phyloP scores from a whole-genome alignment of 257 asterid genomes.

The Plantago major region DNA sequence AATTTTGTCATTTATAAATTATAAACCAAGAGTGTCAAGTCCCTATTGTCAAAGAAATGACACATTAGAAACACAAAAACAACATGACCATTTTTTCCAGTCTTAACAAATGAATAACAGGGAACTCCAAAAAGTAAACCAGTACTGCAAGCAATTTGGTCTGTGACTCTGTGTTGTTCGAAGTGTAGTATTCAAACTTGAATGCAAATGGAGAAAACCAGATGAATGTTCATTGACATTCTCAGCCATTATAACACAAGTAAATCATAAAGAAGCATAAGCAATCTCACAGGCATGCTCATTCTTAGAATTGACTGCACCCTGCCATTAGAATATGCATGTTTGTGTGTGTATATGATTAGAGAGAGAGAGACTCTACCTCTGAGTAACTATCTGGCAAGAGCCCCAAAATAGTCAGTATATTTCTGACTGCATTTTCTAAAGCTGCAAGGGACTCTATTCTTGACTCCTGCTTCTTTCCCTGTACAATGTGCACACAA shows the following conservation, averaged over 20 bases:
- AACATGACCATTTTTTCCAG: too few relatives aligned
- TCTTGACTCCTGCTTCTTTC: conserved; percentile 78
- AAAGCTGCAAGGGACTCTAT: conserved; percentile 73
- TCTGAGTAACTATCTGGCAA: conserved; percentile 62
- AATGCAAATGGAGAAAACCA: too few relatives aligned
- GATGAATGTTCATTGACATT: too few relatives aligned
- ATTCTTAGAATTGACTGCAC: background rate
- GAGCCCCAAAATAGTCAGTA: conserved; percentile 67
- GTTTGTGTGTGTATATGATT: background rate
- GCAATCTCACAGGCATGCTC: background rate
- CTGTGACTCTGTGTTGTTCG: too few relatives aligned
- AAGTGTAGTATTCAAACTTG: too few relatives aligned
- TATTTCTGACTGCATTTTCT: conserved; percentile 46
- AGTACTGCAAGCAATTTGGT: background rate
- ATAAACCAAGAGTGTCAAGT: too few relatives aligned
- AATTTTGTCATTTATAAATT: too few relatives aligned
- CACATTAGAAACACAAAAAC: too few relatives aligned
- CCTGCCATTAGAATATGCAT: background rate
- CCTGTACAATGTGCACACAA: conserved; percentile 44
- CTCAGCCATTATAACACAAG: background rate
- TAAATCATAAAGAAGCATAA: background rate
- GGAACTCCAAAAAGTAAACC: too few relatives aligned
- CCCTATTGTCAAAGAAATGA: too few relatives aligned
- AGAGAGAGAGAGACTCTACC: conserved; percentile 34
- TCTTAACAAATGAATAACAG: too few relatives aligned